A percentile compares a stretch with the other conserved stretches of the same genome.
These are phyloP conservation scores for Nemania abortiva DNA, from an alignment of 2,329 filamentous ascomycete genomes.

Conservation along the genomic window DNA sequence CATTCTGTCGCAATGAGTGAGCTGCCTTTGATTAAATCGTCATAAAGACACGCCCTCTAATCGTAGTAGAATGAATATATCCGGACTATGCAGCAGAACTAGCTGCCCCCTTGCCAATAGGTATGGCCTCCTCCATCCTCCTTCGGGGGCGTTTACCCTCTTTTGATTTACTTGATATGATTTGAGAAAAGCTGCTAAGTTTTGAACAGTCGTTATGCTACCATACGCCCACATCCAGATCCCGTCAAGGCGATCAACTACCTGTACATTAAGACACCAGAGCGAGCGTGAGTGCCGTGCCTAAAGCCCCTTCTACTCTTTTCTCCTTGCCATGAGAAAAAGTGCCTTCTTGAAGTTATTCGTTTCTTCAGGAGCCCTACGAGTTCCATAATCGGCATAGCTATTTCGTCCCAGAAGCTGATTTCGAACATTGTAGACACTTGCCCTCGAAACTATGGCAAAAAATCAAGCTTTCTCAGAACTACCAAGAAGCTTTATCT, in stretches of 20 bases:
- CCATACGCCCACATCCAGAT: conserved; percentile 38
- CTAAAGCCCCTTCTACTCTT: neutral
- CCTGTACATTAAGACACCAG: conserved; percentile 96
- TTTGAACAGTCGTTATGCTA: conserved; percentile 38
- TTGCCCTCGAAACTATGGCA: conserved; percentile 95
- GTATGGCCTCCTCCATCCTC: conserved; percentile 14
- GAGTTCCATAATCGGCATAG: neutral
- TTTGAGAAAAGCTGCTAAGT: conserved; percentile 15
- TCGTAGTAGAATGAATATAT: conserved; percentile 74
- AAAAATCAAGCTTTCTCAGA: conserved; percentile 86
- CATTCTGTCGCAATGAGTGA: conserved; percentile 90
- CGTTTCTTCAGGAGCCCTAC: neutral
- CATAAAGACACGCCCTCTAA: conserved; percentile 1
- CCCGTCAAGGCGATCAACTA: conserved; percentile 86
- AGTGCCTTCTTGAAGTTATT: neutral
- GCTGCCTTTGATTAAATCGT: conserved; percentile 8
- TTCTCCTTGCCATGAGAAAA: too few species aligned
- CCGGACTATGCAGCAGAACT: conserved; percentile 70
- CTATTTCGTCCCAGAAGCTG: conserved; percentile 57
- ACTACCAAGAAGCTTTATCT: conserved; percentile 89
- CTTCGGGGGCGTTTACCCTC: neutral
- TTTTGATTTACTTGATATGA: neutral
- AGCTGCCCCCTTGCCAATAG: conserved; percentile 52
- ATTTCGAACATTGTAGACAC: conserved; percentile 63
- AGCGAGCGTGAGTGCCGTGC: conserved; percentile 55